These are phyloP conservation scores for Aspergillus campestris DNA, from an alignment of 495 filamentous ascomycete genomes.

Conservation along the genomic window DNA sequence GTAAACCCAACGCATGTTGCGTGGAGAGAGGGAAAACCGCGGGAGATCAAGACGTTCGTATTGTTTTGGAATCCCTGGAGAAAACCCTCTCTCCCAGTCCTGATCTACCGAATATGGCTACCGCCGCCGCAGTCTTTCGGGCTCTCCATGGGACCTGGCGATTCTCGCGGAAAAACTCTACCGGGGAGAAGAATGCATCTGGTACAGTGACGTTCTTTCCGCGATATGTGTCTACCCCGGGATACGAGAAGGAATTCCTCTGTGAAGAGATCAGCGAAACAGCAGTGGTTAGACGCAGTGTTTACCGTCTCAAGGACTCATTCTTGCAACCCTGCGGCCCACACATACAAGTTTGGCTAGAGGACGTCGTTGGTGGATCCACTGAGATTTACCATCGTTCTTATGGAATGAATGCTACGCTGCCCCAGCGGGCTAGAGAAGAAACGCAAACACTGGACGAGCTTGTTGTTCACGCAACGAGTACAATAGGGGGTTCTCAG, in stretches of 20 bases:
- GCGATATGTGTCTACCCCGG: constrained; percentile 23
- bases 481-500: not conserved
- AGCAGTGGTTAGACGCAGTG: not conserved
- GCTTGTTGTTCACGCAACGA: constrained; percentile 2
- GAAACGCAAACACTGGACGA: not conserved
- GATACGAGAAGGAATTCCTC: constrained; percentile 25
- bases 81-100: constrained; percentile 5
- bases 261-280: constrained; percentile 1
- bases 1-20: too few species aligned
- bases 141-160: constrained; percentile 68
- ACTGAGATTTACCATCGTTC: not conserved
- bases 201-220: constrained; percentile 59
- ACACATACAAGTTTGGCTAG: constrained; percentile 2
- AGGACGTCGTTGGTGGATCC: not conserved
- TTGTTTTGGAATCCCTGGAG: constrained; percentile 16
- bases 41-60: not conserved
- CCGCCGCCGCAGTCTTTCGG: constrained; percentile 52
- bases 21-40: too few species aligned
- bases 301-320: constrained; percentile 11
- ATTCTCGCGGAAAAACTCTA: constrained; percentile 40
- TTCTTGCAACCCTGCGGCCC: not conserved
- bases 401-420: constrained; percentile 1
- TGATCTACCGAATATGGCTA: constrained; percentile 3
- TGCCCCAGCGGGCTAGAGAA: not conserved
- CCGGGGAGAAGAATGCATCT: constrained; percentile 18